Percentiles rank a stretch among this genome's conserved stretches.
Conservation (phyloP, 2,329 filamentous ascomycete genomes). For the Didymella pinodella region DNA sequence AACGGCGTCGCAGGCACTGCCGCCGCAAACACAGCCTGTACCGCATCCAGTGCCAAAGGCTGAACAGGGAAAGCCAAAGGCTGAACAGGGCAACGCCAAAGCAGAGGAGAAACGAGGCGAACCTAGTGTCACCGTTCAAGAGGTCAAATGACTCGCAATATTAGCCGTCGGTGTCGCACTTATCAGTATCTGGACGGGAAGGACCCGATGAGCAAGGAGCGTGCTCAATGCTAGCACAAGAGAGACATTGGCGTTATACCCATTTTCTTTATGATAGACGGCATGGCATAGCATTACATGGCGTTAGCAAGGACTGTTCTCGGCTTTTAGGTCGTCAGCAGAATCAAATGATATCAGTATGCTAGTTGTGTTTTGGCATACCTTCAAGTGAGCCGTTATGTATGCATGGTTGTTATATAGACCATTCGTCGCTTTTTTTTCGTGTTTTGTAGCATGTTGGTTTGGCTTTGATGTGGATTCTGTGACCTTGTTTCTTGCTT, state of each 20-base stretch:
- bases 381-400: no score
- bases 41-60: not conserved
- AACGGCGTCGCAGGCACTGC: not conserved
- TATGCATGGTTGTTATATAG: no score
- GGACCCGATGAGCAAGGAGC: not conserved
- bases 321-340: conserved; percentile 1
- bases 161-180: conserved; percentile 1
- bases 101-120: not conserved
- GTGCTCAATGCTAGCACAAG: not conserved
- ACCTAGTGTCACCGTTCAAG: not conserved
- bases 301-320: not conserved
- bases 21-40: not conserved
- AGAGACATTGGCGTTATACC: conserved; percentile 17
- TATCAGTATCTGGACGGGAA: conserved; percentile 7
- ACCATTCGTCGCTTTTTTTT: no score
- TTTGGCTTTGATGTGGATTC: no score
- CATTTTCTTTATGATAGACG: conserved; percentile 5
- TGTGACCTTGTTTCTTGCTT: no score
- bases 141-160: conserved; percentile 19
- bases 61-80: not conserved
- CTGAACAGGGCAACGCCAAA: not conserved
- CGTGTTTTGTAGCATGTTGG: no score
- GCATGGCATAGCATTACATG: conserved; percentile 3
- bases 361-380: not conserved
- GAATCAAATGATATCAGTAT: not conserved